These are phyloP conservation scores for Colletotrichum chrysophilum DNA, from an alignment of 2,329 filamentous ascomycete species.

Conservation along the genomic window DNA sequence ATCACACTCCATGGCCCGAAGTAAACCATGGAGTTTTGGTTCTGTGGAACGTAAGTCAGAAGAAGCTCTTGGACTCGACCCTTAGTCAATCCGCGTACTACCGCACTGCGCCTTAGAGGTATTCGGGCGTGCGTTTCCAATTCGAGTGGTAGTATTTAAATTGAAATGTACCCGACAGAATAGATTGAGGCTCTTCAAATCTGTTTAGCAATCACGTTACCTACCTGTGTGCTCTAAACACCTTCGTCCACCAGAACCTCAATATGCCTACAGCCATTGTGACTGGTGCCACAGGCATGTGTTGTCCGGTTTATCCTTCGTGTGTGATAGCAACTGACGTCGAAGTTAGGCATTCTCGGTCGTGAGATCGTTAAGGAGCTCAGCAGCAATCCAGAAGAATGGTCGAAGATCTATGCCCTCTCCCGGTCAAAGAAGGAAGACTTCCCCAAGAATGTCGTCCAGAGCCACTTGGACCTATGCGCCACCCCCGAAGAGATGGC, in stretches of 20 bases:
- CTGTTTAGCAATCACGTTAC: neutral
- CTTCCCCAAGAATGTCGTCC: slow-evolving; percentile 16
- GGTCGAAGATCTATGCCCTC: slow-evolving; percentile 27
- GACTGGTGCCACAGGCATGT: neutral
- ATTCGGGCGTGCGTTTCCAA: neutral
- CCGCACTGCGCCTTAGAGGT: neutral
- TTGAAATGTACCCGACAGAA: neutral
- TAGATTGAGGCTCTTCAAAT: neutral
- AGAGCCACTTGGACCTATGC: slow-evolving; percentile 26
- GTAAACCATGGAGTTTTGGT: neutral
- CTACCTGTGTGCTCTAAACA: neutral
- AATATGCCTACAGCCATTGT: neutral
- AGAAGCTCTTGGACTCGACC: neutral
- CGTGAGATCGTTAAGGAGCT: slow-evolving; percentile 29
- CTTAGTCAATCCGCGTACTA: neutral
- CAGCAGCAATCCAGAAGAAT: slow-evolving; percentile 15
- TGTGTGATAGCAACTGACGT: neutral
- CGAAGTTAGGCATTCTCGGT: slow-evolving; percentile 25
- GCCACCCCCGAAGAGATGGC: slow-evolving; percentile 21
- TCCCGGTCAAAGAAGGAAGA: slow-evolving; percentile 29
- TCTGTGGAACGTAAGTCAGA: neutral
- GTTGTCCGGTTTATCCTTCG: neutral
- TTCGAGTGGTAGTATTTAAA: neutral
- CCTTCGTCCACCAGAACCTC: neutral
- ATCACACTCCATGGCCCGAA: neutral